A percentile compares a stretch with the other conserved stretches of the same genome.
Conservation (phyloP, 75 land plant species). For the Selaginella moellendorffii region DNA sequence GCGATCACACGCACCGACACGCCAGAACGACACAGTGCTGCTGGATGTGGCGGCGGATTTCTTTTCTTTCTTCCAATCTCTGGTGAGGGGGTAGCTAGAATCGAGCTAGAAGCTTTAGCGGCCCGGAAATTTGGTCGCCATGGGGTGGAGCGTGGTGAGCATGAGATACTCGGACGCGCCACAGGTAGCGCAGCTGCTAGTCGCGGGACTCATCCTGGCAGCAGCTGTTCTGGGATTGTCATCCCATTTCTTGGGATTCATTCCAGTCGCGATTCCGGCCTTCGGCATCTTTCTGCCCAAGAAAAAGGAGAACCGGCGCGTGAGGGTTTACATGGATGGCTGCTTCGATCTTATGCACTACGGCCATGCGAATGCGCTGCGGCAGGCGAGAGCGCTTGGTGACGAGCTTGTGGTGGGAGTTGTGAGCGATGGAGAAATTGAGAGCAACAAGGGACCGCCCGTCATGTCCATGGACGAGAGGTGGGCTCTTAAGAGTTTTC, state of each 20-base stretch:
- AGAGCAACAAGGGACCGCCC: conserved; percentile 86
- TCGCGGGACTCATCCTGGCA: conserved; percentile 35
- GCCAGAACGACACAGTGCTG: too few relatives aligned
- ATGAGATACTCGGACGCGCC: conserved; percentile 7
- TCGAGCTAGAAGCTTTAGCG: background rate
- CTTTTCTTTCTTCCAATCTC: background rate
- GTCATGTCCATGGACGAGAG: conserved; percentile 80
- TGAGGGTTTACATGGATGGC: conserved; percentile 97
- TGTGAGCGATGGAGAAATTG: conserved; percentile 82
- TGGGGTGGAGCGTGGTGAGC: background rate
- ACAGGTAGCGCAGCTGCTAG: conserved; percentile 18
- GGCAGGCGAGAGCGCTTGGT: conserved; percentile 90
- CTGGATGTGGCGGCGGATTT: background rate
- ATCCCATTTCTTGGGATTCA: conserved; percentile 26
- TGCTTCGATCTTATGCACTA: conserved; percentile 99
- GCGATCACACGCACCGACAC: too few relatives aligned
- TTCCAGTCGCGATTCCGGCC: conserved; percentile 14
- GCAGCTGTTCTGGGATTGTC: conserved; percentile 24
- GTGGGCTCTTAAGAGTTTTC: conserved; percentile 13
- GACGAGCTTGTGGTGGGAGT: conserved; percentile 90
- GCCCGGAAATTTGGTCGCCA: background rate
- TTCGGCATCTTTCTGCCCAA: conserved; percentile 23
- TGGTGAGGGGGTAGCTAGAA: background rate
- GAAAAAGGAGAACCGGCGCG: conserved; percentile 50
- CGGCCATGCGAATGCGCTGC: conserved; percentile 88